Evolutionary conservation across 345 rosid genomes (phyloP).

Genomic region (Citrus trifoliata): DNA sequence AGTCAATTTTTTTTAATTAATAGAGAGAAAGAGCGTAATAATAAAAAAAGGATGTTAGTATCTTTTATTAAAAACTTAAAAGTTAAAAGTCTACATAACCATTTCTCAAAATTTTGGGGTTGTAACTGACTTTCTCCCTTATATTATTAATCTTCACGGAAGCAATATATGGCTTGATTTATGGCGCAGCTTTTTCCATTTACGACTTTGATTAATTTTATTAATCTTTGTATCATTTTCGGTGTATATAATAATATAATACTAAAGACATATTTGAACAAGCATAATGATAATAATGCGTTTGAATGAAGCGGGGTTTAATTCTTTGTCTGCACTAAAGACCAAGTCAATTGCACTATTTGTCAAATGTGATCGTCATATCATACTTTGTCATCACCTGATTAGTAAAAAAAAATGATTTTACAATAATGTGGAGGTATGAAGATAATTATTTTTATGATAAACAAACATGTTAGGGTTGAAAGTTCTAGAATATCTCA

Average conservation of each 20-base stretch:
- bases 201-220: background rate
- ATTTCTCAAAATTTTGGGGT: no score
- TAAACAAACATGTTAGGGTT: background rate
- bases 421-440: background rate
- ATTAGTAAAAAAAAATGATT: background rate
- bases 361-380: background rate
- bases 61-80: no score
- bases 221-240: background rate
- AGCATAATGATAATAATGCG: background rate
- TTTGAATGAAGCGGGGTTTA: no score
- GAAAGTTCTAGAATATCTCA: background rate
- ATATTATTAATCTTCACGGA: background rate
- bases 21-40: no score
- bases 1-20: no score
- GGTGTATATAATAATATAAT: background rate
- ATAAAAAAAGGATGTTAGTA: accelerated
- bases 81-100: no score
- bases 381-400: background rate
- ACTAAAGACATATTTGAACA: background rate
- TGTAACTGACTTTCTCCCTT: no score
- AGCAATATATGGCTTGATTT: slow-evolving; percentile 24
- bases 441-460: background rate
- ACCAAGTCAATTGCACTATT: background rate
- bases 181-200: background rate
- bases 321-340: background rate